Percentiles rank a stretch among this genome's conserved stretches.
These are phyloP conservation scores for Fusarium liriodendri DNA, from an alignment of 2,329 filamentous ascomycete genomes.

Conservation along the genomic window DNA sequence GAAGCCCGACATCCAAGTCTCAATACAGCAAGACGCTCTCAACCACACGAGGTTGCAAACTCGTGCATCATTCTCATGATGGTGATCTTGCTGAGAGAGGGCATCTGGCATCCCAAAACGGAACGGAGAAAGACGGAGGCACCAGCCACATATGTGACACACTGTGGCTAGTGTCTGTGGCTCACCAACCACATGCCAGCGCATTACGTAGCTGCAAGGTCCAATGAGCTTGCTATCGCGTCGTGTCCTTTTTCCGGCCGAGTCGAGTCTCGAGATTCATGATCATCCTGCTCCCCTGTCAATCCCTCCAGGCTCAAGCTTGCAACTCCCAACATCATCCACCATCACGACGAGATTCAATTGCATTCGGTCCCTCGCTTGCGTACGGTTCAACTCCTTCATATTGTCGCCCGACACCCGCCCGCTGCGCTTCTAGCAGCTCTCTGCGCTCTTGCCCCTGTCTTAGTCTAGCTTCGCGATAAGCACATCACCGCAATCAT, in stretches of 20 bases:
- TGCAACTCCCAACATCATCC: constrained; percentile 22
- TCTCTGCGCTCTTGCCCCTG: constrained; percentile 9
- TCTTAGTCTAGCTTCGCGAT: constrained; percentile 26
- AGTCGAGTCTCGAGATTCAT: constrained; percentile 39
- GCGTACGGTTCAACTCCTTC: constrained; percentile 11
- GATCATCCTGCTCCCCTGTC: constrained; percentile 39
- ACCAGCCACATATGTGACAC: constrained; percentile 8
- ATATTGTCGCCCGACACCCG: constrained; percentile 30
- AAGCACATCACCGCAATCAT: constrained; percentile 51
- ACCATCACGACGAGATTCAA: constrained; percentile 25
- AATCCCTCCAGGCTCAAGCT: constrained; percentile 24
- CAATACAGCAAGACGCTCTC: neutral
- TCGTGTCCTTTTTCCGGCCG: constrained; percentile 47
- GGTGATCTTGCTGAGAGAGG: neutral
- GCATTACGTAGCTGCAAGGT: constrained; percentile 36
- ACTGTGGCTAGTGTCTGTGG: constrained; percentile 9
- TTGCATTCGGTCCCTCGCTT: constrained; percentile 18
- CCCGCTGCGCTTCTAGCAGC: constrained; percentile 35
- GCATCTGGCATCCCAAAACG: neutral
- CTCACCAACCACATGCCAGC: constrained; percentile 22
- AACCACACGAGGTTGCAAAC: neutral
- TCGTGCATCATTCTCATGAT: neutral
- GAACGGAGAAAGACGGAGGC: neutral
- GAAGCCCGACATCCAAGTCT: neutral
- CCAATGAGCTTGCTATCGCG: constrained; percentile 47